Base-by-base conservation (phyloP, 805 yeast species). In the Barnettozyma sucrosica region DNA sequence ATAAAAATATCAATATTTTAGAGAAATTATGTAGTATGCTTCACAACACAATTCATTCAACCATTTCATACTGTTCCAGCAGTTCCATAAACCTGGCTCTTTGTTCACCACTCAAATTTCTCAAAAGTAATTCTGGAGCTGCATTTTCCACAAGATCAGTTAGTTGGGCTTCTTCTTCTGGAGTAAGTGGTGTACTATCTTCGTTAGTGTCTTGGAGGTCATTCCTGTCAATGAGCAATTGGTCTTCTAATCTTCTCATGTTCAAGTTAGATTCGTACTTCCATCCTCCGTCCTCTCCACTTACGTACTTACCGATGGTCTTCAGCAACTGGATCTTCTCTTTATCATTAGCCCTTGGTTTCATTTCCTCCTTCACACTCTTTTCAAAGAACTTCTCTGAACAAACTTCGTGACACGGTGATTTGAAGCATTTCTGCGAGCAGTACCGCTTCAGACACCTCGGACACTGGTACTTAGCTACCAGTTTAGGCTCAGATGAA, bases 371-470 rank as follows among this genome's bases (percentile, higher is more conserved):
- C 25, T 30, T 23, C 13, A 44, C 48, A 21, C 38, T 41, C 19
- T 33, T 30, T 19, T 43, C 42, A 16, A 41, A 38, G 24, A 50
- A 50, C 18, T 28, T 20, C 28, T 45, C 48, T 7, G 46, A 42
- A 33, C 53, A 50, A 4, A 18, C 7, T 10, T 23, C 32, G 40
- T 48, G 53, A 13, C 23, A 11, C 13, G 26, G 39, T 24, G 53
- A 50, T 18, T 50, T 47, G 41, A 23, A 50, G 24, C 53, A 50
- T 4, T 26, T 38, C 23, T 47, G 14, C 13, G 53, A 48, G 32
- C 53, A 50, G 26, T 50, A 50, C 7, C 25, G 41, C 25, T 30
- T 36, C 5, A 23, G 6, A 16, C 53, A 50, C 16, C 46, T 30
- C 3, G 53, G 30, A 28, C 53, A 50, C 5, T 18, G 16, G 28